Evolutionary conservation across 257 asterid genomes (phyloP).

Genomic region (Fraxinus excelsior): DNA sequence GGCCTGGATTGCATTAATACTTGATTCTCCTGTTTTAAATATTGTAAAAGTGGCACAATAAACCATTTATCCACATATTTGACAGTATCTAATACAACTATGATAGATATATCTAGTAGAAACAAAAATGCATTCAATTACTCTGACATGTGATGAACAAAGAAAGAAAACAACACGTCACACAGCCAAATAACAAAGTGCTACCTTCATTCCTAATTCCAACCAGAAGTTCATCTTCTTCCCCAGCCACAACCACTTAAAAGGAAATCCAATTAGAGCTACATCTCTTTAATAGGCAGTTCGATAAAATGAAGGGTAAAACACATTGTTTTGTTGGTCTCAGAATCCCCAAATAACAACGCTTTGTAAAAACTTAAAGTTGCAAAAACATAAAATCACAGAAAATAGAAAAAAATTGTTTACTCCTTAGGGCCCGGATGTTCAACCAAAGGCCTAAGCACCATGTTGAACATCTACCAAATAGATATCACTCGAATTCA

Average conservation of each 20-base stretch:
- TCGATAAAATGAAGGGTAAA: too few species aligned
- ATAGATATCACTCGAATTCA: too few species aligned
- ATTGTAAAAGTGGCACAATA: slow-evolving; percentile 7
- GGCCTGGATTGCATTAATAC: slow-evolving; percentile 73
- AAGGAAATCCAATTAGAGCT: slow-evolving; percentile 22
- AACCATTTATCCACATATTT: slow-evolving; percentile 16
- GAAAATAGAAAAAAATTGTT: too few species aligned
- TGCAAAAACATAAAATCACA: too few species aligned
- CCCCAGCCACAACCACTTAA: slow-evolving; percentile 83
- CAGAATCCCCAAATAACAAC: too few species aligned
- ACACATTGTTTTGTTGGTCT: too few species aligned
- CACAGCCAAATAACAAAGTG: slow-evolving; percentile 23
- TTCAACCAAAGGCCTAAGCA: too few species aligned
- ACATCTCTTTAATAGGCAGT: neutral
- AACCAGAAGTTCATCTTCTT: slow-evolving; percentile 85
- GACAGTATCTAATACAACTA: neutral
- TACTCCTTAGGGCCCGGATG: too few species aligned
- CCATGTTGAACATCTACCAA: too few species aligned
- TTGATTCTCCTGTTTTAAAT: slow-evolving; percentile 61
- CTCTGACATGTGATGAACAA: neutral
- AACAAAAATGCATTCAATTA: neutral
- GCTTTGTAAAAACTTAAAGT: too few species aligned
- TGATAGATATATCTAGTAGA: neutral
- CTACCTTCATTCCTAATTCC: slow-evolving; percentile 92
- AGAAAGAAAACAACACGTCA: neutral